phyloP scores from a whole-genome alignment of 2,329 filamentous ascomycete genomes.

The Neurospora crassa region DNA sequence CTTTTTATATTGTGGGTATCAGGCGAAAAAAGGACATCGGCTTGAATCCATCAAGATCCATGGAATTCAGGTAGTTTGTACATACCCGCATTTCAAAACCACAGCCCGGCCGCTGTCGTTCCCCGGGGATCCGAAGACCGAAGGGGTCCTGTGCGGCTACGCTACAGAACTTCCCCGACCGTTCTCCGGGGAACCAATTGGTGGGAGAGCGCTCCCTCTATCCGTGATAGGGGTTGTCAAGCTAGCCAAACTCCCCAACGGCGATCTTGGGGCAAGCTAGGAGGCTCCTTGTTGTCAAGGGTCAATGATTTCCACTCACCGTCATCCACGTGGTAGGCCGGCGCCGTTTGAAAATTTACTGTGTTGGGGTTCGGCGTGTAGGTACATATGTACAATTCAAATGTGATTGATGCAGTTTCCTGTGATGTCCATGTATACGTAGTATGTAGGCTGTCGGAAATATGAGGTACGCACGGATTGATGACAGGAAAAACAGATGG shows the following conservation, averaged over 20 bases:
- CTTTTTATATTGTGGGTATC: not conserved
- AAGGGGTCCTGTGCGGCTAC: not conserved
- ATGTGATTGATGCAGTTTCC: not conserved
- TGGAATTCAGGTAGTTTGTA: no score
- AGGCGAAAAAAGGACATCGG: not conserved
- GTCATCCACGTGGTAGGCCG: not conserved
- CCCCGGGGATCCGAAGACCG: not conserved
- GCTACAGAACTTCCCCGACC: not conserved
- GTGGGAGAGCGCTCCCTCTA: not conserved
- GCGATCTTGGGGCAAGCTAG: not conserved
- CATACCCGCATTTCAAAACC: not conserved
- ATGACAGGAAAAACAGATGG: not conserved
- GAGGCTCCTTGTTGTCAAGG: not conserved
- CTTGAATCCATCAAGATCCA: not conserved
- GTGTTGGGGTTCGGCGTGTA: not conserved
- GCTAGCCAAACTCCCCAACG: not conserved
- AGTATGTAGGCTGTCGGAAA: not conserved
- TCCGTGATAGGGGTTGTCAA: not conserved
- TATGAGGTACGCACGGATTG: not conserved
- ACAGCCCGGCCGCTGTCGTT: not conserved
- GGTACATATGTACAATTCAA: not conserved
- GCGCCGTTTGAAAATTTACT: not conserved
- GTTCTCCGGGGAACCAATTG: not conserved
- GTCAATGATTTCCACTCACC: not conserved
- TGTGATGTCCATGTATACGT: not conserved